Base-by-base conservation (phyloP, 352 stramenopile species). In the Aphanomyces stellatus region DNA sequence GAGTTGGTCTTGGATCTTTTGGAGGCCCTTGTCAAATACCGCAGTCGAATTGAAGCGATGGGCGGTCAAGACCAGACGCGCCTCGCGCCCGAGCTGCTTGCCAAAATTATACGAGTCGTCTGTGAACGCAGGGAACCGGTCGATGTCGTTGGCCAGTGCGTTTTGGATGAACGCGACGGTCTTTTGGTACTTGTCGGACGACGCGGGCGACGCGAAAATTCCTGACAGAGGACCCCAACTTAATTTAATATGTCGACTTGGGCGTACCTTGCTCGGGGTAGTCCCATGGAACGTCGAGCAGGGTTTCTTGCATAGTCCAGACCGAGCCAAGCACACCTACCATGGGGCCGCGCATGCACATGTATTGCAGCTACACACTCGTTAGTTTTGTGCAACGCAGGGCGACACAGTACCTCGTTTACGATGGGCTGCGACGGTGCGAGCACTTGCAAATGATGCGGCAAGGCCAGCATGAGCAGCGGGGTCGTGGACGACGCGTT, bases 61-160 rank as follows among this genome's bases (percentile, higher is more conserved):
- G 1, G 87, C 87, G 37, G 93, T 90, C 41, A 96, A 63, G 28
- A 90, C 53, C 25, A 93, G 56, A 4, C 85, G 79, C 34, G 80
- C 77, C 30, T 93, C 80, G 33, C 82, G 86, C 25, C 75, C 80
- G 34, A 94, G 77, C 37, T 88, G 80, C 57, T 93, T 93, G 48
- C 82, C 85, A 65, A 93, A 93, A 60, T 85, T 86, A 71, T 93
- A 93, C 68, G 75, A 79, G 66, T 93, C 82, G 10, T 74, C 69
- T 4, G 78, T 76, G 0, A 85, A 71, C 19, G 70, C 63, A 1
- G 77, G 75, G 56, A 80, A 88, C 64, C 73, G 74, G n/a, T 80
- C 48, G 28, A 77, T 78, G 60, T 93, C 84, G 13, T 79, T 34
- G 10, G 74, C 61, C 2, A 93, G 65, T 25, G 76, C 71, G 19